Evolutionary conservation across 2,329 filamentous ascomycete species (phyloP), one percentile per base, ranked within the genome.

Genomic region (Sporothrix dimorphospora): DNA sequence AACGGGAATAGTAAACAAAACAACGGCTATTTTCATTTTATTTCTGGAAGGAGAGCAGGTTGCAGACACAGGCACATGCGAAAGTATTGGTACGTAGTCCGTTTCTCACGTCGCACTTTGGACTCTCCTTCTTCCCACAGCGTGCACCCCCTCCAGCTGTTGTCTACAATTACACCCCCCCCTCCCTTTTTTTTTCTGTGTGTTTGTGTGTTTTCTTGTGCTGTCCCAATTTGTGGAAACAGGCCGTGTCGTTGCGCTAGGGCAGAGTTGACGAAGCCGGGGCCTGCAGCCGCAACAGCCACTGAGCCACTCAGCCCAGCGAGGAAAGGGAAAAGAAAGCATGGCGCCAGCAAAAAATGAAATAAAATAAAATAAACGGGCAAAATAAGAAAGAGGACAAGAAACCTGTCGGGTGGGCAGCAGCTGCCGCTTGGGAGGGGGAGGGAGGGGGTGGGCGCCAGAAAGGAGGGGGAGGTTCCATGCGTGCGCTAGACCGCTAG

Each of bases 301-400:
- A 49, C 55, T 70, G 55, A 70, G 68, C 68, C 14, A 49, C 55
- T 70, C 68, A 70, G 68, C 68, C 55, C 68, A 63, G 53, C 34
- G 55, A 69, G 51, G 55, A 67, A 45, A 34, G 53, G 19, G 21
- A 30, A 47, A 27, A 57, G n/a, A 24, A 68, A 27, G 45, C 19
- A n/a, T 47, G 16, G 11, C 30, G n/a, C n/a, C n/a, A 19, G 38
- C 16, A 70, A 4, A 38, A 38, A 40, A 63, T 27, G 53, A 40
- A 53, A 21, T 42, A 30, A 61, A 70, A 47, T 49, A 8, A 38
- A 57, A 3, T 38, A 61, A 53, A 68, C 3, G 59, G 42, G 19
- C 34, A 67, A 57, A 27, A 67, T 21, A 53, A 53, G 30, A 65
- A 53, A 51, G 57, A 34, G 11, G 21, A 45, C 12, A 42, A 59